Percentiles rank a stretch among this genome's conserved stretches.
Evolutionary conservation across 345 rosid species (phyloP).

Genomic region (Anacardium occidentale): DNA sequence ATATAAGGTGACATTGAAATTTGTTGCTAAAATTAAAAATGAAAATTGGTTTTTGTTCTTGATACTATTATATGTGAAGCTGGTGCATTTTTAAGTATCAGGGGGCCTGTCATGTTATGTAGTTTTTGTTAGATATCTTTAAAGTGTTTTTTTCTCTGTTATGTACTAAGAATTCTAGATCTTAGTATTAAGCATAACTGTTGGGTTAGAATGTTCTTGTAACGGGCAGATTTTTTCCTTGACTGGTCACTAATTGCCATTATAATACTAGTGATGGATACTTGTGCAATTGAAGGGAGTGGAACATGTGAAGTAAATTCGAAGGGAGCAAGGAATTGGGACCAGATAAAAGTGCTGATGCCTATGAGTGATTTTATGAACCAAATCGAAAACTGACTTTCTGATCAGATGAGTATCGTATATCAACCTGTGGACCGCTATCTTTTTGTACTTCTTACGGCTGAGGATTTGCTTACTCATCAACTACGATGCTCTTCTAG

Average conservation of each 20-base stretch:
- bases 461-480: not conserved
- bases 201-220: not conserved
- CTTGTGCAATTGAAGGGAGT: constrained; percentile 57
- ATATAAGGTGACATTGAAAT: not conserved
- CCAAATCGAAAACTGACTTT: constrained; percentile 63
- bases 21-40: not conserved
- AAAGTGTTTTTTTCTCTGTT: too few relatives aligned
- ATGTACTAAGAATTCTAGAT: not conserved
- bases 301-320: constrained; percentile 60
- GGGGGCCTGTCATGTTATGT: not conserved
- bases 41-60: not conserved
- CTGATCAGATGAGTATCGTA: constrained; percentile 63
- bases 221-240: not conserved
- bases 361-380: constrained; percentile 84
- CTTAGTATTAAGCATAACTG: not conserved
- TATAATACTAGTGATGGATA: constrained; percentile 52
- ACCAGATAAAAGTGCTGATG: constrained; percentile 84
- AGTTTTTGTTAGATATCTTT: not conserved
- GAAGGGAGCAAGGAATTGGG: constrained; percentile 57
- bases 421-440: constrained; percentile 29
- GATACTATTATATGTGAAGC: not conserved
- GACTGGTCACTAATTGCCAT: constrained; percentile 9
- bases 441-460: not conserved
- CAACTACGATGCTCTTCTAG: not conserved
- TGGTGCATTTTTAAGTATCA: not conserved